Percentiles rank a stretch among this genome's conserved stretches.
phyloP scores from a whole-genome alignment of 148 eudicot species.

The Suaeda aralocaspica region DNA sequence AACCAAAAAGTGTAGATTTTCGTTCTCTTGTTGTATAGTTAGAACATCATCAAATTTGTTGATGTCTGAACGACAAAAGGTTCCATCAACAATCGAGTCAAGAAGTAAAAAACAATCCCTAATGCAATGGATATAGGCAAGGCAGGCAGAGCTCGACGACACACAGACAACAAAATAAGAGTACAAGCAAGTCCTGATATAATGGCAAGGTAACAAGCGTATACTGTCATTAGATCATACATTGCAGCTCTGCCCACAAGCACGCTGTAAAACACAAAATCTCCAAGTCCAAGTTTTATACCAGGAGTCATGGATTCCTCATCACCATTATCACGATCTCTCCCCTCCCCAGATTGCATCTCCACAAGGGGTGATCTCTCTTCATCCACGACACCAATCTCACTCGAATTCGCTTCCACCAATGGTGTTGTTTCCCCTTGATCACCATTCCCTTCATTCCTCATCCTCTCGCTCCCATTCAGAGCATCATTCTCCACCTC shows the following conservation, averaged over 20 bases:
- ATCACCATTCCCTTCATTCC: constrained; percentile 19
- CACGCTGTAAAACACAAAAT: constrained; percentile 89
- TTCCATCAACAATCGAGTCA: constrained; percentile 91
- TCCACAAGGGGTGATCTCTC: constrained; percentile 44
- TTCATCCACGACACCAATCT: constrained; percentile 30
- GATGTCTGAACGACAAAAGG: constrained; percentile 88
- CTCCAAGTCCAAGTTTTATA: constrained; percentile 88
- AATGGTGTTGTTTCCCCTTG: constrained; percentile 46
- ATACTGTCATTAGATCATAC: constrained; percentile 98
- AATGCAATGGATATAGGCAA: constrained; percentile 84
- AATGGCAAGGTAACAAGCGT: constrained; percentile 97
- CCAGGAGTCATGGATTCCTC: constrained; percentile 36
- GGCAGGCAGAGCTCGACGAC: constrained; percentile 84
- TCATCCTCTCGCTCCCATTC: constrained; percentile 12
- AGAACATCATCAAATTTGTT: constrained; percentile 85
- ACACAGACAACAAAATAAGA: constrained; percentile 74
- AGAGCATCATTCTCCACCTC: constrained; percentile 24
- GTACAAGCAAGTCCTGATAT: constrained; percentile 93
- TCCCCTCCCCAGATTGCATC: constrained; percentile 15
- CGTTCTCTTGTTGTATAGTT: constrained; percentile 11
- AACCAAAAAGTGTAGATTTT: background rate
- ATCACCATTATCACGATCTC: constrained; percentile 20
- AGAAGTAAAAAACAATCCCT: constrained; percentile 82
- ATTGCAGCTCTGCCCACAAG: constrained; percentile 98
- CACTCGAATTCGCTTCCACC: constrained; percentile 38